Base-by-base conservation (phyloP, 2,329 filamentous ascomycete species). In the Aspergillus sp. region DNA sequence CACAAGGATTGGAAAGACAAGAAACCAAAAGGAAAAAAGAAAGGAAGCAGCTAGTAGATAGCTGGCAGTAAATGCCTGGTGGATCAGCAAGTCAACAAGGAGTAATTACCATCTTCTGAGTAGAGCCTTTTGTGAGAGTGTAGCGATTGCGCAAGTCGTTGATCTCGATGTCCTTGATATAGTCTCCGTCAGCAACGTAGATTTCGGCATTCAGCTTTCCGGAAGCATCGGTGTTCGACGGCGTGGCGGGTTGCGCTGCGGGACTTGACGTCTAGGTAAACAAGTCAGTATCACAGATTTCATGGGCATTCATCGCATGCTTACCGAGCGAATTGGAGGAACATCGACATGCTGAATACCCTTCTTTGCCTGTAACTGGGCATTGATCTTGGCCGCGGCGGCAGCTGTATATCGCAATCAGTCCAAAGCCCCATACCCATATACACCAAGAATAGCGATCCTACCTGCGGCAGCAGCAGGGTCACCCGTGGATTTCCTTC, bases 81-180 rank as follows among this genome's bases (percentile, higher is more conserved):
- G 69, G 60, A 86, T 86, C 83, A 87, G 84, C 81, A 79, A 76
- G 74, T 70, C 76, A 76, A 80, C 74, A 79, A 30, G 79, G 81
- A 80, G 73, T 85, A 90, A 86, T 95, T 96, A 98, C 93, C 91
- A 93, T 95, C 82, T 95, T 95, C 79, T 97, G 93, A 57, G 90
- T 95, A 62, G 89, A 87, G 64, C 90, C 90, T 77, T 96, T 97
- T 56, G 91, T 98, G 74, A 98, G 80, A 69, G 90, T 86, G 71
- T 98, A 98, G 61, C 91, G 88, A 69, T 97, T 98, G 56, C 91
- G 86, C 64, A 97, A 74, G 71, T 97, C 91, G 71, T 98, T 98
- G 76, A 98, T 89, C 76, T 97, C 93, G 64, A 98, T 95, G 65
- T 98, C 93, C 71, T 94, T 93, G 73, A 98, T 97, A 69, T 88